phyloP scores from a whole-genome alignment of 225 moss, liverwort and hornwort genomes.

The Asterella californica region DNA sequence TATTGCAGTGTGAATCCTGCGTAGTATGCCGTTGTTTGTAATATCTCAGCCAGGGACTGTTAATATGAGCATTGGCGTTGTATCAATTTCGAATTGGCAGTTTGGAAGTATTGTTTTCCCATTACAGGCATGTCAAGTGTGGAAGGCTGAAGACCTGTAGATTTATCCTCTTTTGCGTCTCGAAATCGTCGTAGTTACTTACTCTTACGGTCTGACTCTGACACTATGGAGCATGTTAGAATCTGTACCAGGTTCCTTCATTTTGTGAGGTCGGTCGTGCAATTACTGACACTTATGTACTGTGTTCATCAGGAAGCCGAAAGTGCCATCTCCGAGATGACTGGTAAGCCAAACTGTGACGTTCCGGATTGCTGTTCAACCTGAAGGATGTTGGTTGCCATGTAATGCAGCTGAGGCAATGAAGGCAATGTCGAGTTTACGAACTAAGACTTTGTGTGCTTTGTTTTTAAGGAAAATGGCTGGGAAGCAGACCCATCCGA shows the following conservation, averaged over 20 bases:
- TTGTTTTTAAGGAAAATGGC: constrained; percentile 78
- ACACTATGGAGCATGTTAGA: neutral
- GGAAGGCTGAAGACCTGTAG: too few species aligned
- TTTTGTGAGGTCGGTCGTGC: neutral
- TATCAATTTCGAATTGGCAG: too few species aligned
- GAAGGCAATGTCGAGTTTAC: neutral
- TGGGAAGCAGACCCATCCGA: constrained; percentile 92
- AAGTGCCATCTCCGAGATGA: constrained; percentile 90
- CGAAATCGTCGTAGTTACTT: neutral
- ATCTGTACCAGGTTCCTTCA: neutral
- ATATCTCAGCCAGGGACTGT: too few species aligned
- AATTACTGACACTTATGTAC: neutral
- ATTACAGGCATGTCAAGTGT: too few species aligned
- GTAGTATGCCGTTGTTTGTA: too few species aligned
- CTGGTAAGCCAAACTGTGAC: constrained; percentile 48
- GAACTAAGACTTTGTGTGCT: neutral
- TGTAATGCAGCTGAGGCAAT: neutral
- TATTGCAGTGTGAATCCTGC: neutral
- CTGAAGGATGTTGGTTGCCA: neutral
- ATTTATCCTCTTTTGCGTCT: neutral
- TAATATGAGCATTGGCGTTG: too few species aligned
- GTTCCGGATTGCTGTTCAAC: neutral
- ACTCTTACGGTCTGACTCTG: neutral
- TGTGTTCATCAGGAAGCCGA: constrained; percentile 84
- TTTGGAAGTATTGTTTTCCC: too few species aligned